Percentiles rank a stretch among this genome's conserved stretches.
Conservation (phyloP, 495 filamentous ascomycete genomes). For the Aeminium ludgeri region DNA sequence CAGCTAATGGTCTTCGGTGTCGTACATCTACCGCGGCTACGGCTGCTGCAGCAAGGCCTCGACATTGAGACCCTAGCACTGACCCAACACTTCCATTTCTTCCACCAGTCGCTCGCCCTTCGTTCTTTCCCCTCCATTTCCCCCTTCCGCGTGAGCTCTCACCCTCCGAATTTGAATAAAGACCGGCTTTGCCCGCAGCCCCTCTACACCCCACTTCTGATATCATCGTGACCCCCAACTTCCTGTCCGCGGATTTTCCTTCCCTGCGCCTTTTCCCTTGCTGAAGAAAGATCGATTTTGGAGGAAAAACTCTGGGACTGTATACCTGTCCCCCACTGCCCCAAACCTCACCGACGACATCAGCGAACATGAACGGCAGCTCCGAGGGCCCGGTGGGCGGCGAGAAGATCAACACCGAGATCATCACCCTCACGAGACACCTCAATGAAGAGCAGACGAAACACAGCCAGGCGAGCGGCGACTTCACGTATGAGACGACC, state of each 20-base stretch:
- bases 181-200: too few relatives aligned
- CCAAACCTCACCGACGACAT: neutral
- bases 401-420: constrained; percentile 84
- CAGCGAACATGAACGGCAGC: constrained; percentile 6
- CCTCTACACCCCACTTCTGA: constrained; percentile 12
- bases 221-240: constrained; percentile 6
- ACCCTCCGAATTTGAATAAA: too few relatives aligned
- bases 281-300: neutral
- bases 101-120: too few relatives aligned
- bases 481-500: constrained; percentile 63
- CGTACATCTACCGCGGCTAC: too few relatives aligned
- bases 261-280: neutral
- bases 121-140: too few relatives aligned
- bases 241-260: neutral
- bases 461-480: constrained; percentile 85
- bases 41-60: too few relatives aligned
- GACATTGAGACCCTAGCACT: too few relatives aligned
- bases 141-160: too few relatives aligned
- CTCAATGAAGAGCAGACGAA: constrained; percentile 90
- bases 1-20: too few relatives aligned
- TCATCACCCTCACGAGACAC: constrained; percentile 86
- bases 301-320: neutral
- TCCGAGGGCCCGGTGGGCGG: constrained; percentile 30
- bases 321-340: neutral
- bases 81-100: too few relatives aligned